Base-by-base conservation (phyloP, 2,329 filamentous ascomycete species). In the Huntiella bhutanensis region DNA sequence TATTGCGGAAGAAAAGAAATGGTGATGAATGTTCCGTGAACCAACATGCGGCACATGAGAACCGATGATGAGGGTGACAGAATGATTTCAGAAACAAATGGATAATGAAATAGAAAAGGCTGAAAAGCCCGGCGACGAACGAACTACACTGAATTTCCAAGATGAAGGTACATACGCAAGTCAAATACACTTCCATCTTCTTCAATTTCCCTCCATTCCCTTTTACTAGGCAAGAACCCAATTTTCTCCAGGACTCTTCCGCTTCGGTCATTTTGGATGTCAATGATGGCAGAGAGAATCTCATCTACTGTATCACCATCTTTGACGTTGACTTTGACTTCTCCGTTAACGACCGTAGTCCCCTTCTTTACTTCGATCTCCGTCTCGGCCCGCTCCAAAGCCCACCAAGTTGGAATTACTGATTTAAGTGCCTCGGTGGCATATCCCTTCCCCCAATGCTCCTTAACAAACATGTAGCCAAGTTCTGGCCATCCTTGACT, bases 361-460 rank as follows among this genome's bases (percentile, higher is more conserved):
- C 53, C 53, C 52, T 47, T 55, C 33, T 66, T 63, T 15, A 71
- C 67, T 49, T 58, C 55, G n/a, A 70, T 19, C 53, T 64, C 64
- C 4, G 60, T 57, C 52, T 63, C 62, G 41, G 57, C 60, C 51
- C 71, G 59, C 33, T 68, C 67, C 52, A 77, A 60, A 45, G 55
- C 55, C 60, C 64, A 69, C 64, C 68, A 77, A 8, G 59, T 55
- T 8, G 54, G 50, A 10, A 71, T 50, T 45, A 69, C 69, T 1
- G 57, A 71, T 44, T 51, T 57, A 34, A 77, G 49, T 39, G 75
- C 70, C 58, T 78, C 74, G 1, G 68, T 74, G 33, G 66, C 72
- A 52, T 71, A 67, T 4, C 73, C 74, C 35, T 62, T 63, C 5
- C 70, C 69, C 74, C 74, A 78, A 46, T 58, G 54, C 52, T 70